These are phyloP conservation scores for Solioccasus polychromus DNA, from an alignment of 768 basidiomycete genomes.

Conservation along the genomic window DNA sequence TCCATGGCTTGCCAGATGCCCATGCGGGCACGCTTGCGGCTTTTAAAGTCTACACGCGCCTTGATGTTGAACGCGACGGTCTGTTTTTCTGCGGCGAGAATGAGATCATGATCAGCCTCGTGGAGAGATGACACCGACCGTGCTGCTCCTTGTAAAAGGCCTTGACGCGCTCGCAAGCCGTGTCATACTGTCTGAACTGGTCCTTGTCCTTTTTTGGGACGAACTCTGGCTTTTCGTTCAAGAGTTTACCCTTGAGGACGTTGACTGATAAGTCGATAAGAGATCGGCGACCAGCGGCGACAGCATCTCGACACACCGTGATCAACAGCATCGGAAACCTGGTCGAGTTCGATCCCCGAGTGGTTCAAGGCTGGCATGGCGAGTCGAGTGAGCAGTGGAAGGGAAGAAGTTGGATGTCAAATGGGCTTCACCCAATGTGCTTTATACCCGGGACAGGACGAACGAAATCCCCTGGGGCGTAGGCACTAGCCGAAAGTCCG, in stretches of 20 bases:
- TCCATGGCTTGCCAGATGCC: conserved; percentile 86
- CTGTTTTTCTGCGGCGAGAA: conserved; percentile 64
- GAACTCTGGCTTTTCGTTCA: conserved; percentile 58
- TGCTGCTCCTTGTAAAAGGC: conserved; percentile 78
- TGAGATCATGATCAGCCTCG: not conserved
- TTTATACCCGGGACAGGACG: conserved; percentile 21
- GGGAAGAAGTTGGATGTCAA: conserved; percentile 2
- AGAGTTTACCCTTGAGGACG: conserved; percentile 56
- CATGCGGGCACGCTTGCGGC: conserved; percentile 68
- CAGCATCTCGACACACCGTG: conserved; percentile 36
- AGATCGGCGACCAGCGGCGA: not conserved
- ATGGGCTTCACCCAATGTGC: not conserved
- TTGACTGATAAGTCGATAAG: conserved; percentile 50
- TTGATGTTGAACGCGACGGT: conserved; percentile 83
- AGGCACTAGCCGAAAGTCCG: conserved; percentile 13
- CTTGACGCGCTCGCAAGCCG: conserved; percentile 76
- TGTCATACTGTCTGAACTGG: conserved; percentile 69
- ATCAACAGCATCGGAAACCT: conserved; percentile 47
- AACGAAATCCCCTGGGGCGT: conserved; percentile 2
- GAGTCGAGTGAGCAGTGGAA: not conserved
- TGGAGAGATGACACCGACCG: conserved; percentile 39
- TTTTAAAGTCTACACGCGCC: conserved; percentile 72
- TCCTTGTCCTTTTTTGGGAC: conserved; percentile 61
- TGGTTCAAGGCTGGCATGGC: conserved; percentile 27
- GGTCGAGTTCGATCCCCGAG: conserved; percentile 37